A percentile compares a stretch with the other conserved stretches of the same genome.
phyloP scores from a whole-genome alignment of 2,329 filamentous ascomycete genomes.

The Stagonosporopsis vannaccii region DNA sequence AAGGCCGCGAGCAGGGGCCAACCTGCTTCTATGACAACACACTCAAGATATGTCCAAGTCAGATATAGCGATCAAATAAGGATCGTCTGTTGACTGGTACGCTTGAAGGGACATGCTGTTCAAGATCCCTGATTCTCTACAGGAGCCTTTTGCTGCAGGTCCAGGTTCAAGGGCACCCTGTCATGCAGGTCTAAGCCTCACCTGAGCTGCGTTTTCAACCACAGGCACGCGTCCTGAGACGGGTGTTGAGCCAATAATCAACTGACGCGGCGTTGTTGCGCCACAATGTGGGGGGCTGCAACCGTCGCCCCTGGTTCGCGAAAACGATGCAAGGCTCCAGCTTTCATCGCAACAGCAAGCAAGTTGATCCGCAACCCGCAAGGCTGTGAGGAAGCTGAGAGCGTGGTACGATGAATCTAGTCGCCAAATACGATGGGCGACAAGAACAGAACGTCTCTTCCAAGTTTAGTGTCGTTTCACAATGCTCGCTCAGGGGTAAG shows the following conservation, averaged over 20 bases:
- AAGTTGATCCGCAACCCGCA: conserved; percentile 29
- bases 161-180: conserved; percentile 7
- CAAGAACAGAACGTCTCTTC: conserved; percentile 30
- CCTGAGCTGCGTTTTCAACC: conserved; percentile 10
- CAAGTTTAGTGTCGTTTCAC: conserved; percentile 39
- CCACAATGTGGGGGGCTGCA: conserved; percentile 14
- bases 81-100: conserved; percentile 9
- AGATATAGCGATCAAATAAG: conserved; percentile 3
- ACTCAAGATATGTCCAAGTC: conserved; percentile 3
- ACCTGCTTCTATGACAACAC: conserved; percentile 16
- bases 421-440: conserved; percentile 38
- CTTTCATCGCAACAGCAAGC: conserved; percentile 30
- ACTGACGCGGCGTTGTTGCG: conserved; percentile 7
- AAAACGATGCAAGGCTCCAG: conserved; percentile 20
- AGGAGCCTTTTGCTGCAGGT: conserved; percentile 1
- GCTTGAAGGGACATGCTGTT: background rate
- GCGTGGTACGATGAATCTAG: conserved; percentile 26
- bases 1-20: conserved; percentile 6
- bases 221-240: conserved; percentile 35
- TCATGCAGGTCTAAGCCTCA: conserved; percentile 14
- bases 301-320: conserved; percentile 17
- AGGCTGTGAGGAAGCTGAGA: conserved; percentile 18
- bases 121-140: background rate
- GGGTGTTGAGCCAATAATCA: conserved; percentile 32
- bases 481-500: conserved; percentile 25